Evolutionary conservation across 2,329 filamentous ascomycete species (phyloP).

Genomic region (Penicillium verrucosum): DNA sequence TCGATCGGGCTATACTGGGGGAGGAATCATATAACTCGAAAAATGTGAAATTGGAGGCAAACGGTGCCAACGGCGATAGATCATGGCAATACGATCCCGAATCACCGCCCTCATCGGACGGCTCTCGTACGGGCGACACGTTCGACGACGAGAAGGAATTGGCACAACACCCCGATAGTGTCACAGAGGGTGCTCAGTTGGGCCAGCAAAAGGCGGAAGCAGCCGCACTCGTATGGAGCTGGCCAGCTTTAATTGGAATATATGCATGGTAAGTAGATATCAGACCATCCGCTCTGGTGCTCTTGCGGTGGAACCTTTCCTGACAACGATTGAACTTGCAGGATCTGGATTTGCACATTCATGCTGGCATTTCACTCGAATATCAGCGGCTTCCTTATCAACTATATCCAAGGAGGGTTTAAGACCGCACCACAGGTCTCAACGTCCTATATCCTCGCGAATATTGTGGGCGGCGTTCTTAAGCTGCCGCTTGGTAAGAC

Average conservation of each 20-base stretch:
- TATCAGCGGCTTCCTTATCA: conserved; percentile 44
- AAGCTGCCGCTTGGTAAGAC: conserved; percentile 63
- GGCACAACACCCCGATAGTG: conserved; percentile 11
- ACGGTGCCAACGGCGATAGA: background rate
- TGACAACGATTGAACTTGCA: conserved; percentile 10
- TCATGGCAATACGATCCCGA: background rate
- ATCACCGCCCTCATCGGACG: background rate
- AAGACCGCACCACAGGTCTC: conserved; percentile 48
- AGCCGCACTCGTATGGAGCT: conserved; percentile 42
- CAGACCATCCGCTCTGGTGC: too few species aligned
- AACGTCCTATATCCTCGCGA: conserved; percentile 54
- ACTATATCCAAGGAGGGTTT: conserved; percentile 54
- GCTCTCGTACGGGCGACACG: conserved; percentile 3
- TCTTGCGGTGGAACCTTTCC: background rate
- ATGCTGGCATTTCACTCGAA: conserved; percentile 45
- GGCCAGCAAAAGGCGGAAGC: conserved; percentile 41
- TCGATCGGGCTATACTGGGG: background rate
- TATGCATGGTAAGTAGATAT: conserved; percentile 33
- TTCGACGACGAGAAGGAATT: conserved; percentile 21
- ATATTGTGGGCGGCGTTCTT: conserved; percentile 55
- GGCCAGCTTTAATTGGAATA: conserved; percentile 29
- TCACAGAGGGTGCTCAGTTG: conserved; percentile 14
- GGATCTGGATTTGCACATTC: conserved; percentile 49
- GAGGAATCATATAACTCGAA: background rate
- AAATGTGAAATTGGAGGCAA: background rate